Evolutionary conservation across 1,284 basidiomycete genomes (phyloP).

Genomic region (Xerocomus nothofagi): DNA sequence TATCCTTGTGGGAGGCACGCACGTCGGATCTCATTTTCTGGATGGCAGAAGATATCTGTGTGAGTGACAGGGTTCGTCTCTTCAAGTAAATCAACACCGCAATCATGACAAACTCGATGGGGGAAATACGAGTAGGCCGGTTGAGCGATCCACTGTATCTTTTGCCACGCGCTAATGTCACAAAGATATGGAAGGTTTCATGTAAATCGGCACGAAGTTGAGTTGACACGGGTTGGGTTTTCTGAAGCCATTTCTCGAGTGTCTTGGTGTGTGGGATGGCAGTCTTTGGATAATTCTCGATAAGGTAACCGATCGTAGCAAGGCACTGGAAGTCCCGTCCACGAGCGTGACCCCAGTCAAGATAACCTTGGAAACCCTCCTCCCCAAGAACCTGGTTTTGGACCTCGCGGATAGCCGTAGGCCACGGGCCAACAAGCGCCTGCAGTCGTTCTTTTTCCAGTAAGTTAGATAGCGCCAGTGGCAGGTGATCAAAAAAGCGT

Average conservation of each 20-base stretch:
- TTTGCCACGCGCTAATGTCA: slow-evolving; percentile 40
- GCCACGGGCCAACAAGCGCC: slow-evolving; percentile 46
- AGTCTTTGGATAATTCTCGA: slow-evolving; percentile 37
- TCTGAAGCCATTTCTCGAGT: slow-evolving; percentile 46
- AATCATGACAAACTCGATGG: slow-evolving; percentile 50
- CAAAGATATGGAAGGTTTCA: slow-evolving; percentile 45
- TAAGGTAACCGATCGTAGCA: slow-evolving; percentile 43
- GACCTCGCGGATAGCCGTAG: slow-evolving; percentile 43
- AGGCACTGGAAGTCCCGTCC: slow-evolving; percentile 51
- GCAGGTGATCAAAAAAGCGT: slow-evolving; percentile 3
- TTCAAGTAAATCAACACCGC: slow-evolving; percentile 44
- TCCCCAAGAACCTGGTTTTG: slow-evolving; percentile 39
- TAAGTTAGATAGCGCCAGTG: not conserved
- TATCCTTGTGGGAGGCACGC: slow-evolving; percentile 41
- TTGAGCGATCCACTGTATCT: slow-evolving; percentile 40
- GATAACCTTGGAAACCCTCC: slow-evolving; percentile 44
- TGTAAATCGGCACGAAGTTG: slow-evolving; percentile 36
- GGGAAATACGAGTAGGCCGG: slow-evolving; percentile 43
- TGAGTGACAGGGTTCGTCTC: slow-evolving; percentile 39
- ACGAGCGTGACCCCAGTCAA: slow-evolving; percentile 47
- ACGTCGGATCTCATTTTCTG: slow-evolving; percentile 45
- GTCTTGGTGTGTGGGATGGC: slow-evolving; percentile 32
- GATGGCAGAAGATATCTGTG: slow-evolving; percentile 44
- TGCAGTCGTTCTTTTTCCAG: slow-evolving; percentile 44
- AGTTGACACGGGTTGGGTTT: slow-evolving; percentile 27